Conservation (phyloP, 2,329 filamentous ascomycete genomes). For the Myriosclerotinia scirpicola region DNA sequence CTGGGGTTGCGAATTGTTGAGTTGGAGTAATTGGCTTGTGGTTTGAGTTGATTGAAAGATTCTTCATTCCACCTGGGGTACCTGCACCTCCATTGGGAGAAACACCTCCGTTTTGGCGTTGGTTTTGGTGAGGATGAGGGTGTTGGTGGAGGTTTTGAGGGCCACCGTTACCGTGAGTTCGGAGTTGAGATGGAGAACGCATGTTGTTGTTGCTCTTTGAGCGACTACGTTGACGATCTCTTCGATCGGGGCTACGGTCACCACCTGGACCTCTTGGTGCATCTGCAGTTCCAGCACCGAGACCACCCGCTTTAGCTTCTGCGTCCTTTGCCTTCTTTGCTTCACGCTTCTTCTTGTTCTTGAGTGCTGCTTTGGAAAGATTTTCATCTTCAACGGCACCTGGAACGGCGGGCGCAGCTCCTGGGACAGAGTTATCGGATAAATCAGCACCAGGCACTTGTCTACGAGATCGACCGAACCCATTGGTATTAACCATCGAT, state of each 20-base stretch:
- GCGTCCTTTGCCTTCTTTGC: slow-evolving; percentile 87
- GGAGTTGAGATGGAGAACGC: slow-evolving; percentile 48
- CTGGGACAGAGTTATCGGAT: slow-evolving; percentile 62
- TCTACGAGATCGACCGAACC: slow-evolving; percentile 74
- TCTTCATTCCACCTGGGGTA: slow-evolving; percentile 36
- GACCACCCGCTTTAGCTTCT: slow-evolving; percentile 58
- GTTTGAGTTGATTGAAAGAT: slow-evolving; percentile 39
- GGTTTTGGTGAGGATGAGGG: slow-evolving; percentile 25
- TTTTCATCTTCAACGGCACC: slow-evolving; percentile 63
- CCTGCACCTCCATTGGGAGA: slow-evolving; percentile 18
- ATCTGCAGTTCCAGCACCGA: slow-evolving; percentile 37
- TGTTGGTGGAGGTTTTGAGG: slow-evolving; percentile 40
- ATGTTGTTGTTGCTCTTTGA: slow-evolving; percentile 47
- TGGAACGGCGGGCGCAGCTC: slow-evolving; percentile 63
- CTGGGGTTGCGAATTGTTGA: slow-evolving; percentile 41
- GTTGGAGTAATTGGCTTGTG: slow-evolving; percentile 29
- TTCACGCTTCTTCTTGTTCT: slow-evolving; percentile 98
- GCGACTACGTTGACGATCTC: slow-evolving; percentile 55
- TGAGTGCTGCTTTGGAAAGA: slow-evolving; percentile 79
- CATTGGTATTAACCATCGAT: slow-evolving; percentile 64
- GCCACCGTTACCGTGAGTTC: slow-evolving; percentile 49
- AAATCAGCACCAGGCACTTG: slow-evolving; percentile 85
- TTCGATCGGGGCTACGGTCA: slow-evolving; percentile 45
- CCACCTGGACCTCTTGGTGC: slow-evolving; percentile 34
- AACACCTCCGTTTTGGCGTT: slow-evolving; percentile 12